A percentile compares a stretch with the other conserved stretches of the same genome.
Conservation (phyloP, 345 rosid genomes). For the Ceriops zippeliana region DNA sequence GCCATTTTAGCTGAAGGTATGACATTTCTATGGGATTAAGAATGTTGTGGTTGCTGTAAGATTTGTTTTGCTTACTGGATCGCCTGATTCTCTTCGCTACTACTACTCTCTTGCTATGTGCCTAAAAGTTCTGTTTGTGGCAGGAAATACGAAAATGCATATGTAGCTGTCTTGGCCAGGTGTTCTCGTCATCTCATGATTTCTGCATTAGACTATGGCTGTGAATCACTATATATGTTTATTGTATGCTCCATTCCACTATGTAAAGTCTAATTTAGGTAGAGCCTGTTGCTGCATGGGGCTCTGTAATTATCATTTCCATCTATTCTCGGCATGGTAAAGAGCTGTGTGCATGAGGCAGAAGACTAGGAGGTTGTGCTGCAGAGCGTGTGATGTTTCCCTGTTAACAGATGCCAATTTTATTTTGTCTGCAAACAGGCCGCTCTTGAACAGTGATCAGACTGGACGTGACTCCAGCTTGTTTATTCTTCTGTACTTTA, state of each 20-base stretch:
- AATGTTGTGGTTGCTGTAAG: not conserved
- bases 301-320: too few relatives aligned
- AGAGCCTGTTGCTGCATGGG: too few relatives aligned
- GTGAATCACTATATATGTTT: not conserved
- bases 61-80: not conserved
- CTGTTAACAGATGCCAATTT: too few relatives aligned
- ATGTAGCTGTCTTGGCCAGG: too few relatives aligned
- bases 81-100: not conserved
- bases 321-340: too few relatives aligned
- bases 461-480: too few relatives aligned
- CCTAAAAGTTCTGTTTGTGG: not conserved
- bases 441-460: too few relatives aligned
- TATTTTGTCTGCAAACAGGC: too few relatives aligned
- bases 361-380: too few relatives aligned
- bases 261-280: not conserved
- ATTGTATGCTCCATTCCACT: not conserved
- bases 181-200: not conserved
- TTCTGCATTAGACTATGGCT: not conserved
- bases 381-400: too few relatives aligned
- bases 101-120: not conserved
- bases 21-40: not conserved
- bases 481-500: too few relatives aligned
- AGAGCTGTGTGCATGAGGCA: too few relatives aligned
- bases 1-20: constrained; percentile 1
- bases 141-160: not conserved